A percentile compares a stretch with the other conserved stretches of the same genome.
Evolutionary conservation across 2,329 filamentous ascomycete genomes (phyloP).

Genomic region (Alternaria sp.): DNA sequence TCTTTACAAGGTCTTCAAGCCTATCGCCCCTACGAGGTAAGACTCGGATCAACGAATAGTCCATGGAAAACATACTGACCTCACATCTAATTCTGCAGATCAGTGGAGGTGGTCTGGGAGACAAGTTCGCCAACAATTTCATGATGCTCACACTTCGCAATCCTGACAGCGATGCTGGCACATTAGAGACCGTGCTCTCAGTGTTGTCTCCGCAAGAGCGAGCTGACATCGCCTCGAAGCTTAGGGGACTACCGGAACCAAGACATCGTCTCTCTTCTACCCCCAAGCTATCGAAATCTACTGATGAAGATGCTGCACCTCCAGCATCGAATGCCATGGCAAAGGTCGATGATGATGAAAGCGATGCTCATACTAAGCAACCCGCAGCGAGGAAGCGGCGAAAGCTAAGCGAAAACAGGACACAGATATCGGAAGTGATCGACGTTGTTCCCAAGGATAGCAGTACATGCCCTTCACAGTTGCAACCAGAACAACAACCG

Average conservation of each 20-base stretch:
- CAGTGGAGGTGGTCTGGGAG: not conserved
- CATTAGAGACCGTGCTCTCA: constrained; percentile 1
- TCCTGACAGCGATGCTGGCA: constrained; percentile 1
- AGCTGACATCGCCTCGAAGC: not conserved
- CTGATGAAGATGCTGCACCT: not conserved
- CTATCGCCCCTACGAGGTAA: constrained; percentile 22
- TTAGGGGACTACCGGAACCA: not conserved
- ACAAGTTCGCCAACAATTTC: constrained; percentile 17
- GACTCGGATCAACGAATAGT: not conserved
- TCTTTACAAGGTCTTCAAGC: constrained; percentile 16
- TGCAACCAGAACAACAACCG: not conserved
- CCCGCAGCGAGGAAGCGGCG: not conserved
- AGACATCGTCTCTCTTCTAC: not conserved
- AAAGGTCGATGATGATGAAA: not conserved
- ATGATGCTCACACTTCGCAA: constrained; percentile 22
- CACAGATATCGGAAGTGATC: not conserved
- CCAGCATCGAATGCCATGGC: not conserved
- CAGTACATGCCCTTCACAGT: not conserved
- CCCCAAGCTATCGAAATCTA: not conserved
- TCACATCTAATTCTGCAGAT: not conserved
- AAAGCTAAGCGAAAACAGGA: not conserved
- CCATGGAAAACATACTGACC: not conserved
- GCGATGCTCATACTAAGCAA: not conserved
- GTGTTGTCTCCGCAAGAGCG: constrained; percentile 2
- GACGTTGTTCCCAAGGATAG: not conserved